Percentiles rank a stretch among this genome's conserved stretches.
Conservation (phyloP, 306 rosid genomes). For the Carpinus viminea region DNA sequence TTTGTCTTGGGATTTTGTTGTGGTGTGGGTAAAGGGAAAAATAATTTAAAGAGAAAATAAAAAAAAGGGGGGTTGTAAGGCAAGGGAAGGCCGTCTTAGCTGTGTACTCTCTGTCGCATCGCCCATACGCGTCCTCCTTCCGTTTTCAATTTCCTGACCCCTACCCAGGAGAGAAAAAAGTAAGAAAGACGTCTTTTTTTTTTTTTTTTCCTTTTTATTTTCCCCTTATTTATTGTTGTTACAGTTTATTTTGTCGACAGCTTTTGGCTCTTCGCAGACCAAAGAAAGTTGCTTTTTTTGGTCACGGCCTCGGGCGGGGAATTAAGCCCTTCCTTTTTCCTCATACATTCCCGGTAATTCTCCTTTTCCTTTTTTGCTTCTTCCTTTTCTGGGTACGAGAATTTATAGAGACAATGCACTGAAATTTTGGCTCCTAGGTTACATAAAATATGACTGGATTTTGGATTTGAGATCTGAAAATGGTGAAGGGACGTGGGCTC, state of each 20-base stretch:
- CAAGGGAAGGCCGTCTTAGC: neutral
- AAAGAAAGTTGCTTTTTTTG: neutral
- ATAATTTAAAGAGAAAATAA: neutral
- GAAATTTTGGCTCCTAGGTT: neutral
- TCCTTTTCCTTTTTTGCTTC: neutral
- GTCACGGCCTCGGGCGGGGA: neutral
- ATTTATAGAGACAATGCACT: neutral
- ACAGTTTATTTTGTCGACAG: neutral
- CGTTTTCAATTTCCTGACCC: neutral
- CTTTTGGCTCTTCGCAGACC: neutral
- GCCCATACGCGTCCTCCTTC: neutral
- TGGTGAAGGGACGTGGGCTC: neutral
- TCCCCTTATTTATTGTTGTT: too few relatives aligned
- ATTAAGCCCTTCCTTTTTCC: neutral
- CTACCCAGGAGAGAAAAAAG: neutral
- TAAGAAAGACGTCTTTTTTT: neutral
- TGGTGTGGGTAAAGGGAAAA: neutral
- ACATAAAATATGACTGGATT: neutral
- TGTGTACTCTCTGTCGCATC: neutral
- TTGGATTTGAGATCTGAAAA: slow-evolving; percentile 10
- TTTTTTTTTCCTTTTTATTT: neutral
- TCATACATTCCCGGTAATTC: neutral
- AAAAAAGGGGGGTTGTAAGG: neutral
- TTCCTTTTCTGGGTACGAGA: neutral
- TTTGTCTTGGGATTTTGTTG: too few relatives aligned